Conservation (phyloP, 768 basidiomycete genomes). For the Lyophyllum shimeji region DNA sequence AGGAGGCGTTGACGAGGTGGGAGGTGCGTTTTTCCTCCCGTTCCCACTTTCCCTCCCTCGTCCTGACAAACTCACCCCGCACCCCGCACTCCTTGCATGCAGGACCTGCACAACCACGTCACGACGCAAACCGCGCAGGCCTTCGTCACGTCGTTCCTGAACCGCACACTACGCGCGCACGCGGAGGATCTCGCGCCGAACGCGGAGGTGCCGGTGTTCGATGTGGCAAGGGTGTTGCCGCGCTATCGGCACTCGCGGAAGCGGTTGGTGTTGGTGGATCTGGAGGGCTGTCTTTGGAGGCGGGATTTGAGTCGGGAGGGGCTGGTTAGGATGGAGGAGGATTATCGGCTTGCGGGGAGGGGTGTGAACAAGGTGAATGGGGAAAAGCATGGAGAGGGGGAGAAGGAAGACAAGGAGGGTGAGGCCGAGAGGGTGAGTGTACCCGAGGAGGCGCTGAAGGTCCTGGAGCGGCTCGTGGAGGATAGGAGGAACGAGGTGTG, state of each 20-base stretch:
- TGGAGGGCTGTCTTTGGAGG: slow-evolving; percentile 80
- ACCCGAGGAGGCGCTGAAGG: slow-evolving; percentile 40
- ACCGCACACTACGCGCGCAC: slow-evolving; percentile 69
- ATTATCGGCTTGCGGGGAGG: slow-evolving; percentile 3
- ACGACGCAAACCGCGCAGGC: slow-evolving; percentile 84
- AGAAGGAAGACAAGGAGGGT: background rate
- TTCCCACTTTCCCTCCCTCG: background rate
- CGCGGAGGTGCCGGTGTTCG: slow-evolving; percentile 26
- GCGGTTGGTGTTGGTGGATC: slow-evolving; percentile 71
- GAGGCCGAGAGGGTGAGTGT: slow-evolving; percentile 18
- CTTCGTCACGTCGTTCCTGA: slow-evolving; percentile 79
- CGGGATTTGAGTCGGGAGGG: slow-evolving; percentile 52
- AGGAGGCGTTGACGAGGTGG: slow-evolving; percentile 76
- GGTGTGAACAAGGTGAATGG: slow-evolving; percentile 6
- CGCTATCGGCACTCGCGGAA: slow-evolving; percentile 64
- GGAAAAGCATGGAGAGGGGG: slow-evolving; percentile 7
- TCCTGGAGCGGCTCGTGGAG: slow-evolving; percentile 57
- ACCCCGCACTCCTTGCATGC: background rate
- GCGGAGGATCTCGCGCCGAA: slow-evolving; percentile 46
- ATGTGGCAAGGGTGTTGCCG: slow-evolving; percentile 54
- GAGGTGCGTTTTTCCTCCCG: slow-evolving; percentile 43
- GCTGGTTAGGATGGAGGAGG: slow-evolving; percentile 39
- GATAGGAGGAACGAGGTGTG: slow-evolving; percentile 77
- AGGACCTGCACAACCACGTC: slow-evolving; percentile 84
- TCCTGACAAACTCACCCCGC: background rate